Conservation (phyloP, 179 eudicot genomes). For the Amaranthus tricolor region DNA sequence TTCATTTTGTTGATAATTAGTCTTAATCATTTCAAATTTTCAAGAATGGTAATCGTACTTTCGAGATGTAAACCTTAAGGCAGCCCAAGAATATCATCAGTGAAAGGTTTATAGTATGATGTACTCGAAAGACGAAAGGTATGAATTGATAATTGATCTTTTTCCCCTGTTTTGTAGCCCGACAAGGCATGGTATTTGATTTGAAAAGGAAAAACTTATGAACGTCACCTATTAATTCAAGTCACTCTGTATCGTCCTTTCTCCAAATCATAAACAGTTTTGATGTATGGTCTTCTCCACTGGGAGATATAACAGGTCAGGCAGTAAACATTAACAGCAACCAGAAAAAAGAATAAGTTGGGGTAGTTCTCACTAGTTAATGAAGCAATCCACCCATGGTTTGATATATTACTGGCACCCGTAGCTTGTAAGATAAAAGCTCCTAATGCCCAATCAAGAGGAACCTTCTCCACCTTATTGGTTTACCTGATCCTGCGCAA, state of each 20-base stretch:
- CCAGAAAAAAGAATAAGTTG: slow-evolving; percentile 32
- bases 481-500: slow-evolving; percentile 61
- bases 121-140: background rate
- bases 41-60: background rate
- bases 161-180: slow-evolving; percentile 9
- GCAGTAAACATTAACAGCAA: slow-evolving; percentile 38
- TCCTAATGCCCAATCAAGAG: slow-evolving; percentile 94
- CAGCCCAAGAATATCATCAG: background rate
- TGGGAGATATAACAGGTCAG: slow-evolving; percentile 56
- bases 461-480: slow-evolving; percentile 61
- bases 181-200: background rate
- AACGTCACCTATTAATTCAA: slow-evolving; percentile 50
- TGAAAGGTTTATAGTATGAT: too few species aligned
- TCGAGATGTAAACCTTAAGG: background rate
- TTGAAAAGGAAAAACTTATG: slow-evolving; percentile 17
- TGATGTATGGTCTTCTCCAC: slow-evolving; percentile 76
- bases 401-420: slow-evolving; percentile 22
- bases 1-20: too few species aligned
- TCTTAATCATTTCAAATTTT: too few species aligned
- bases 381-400: slow-evolving; percentile 40
- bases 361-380: slow-evolving; percentile 30
- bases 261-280: slow-evolving; percentile 90
- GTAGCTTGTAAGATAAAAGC: slow-evolving; percentile 77
- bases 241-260: slow-evolving; percentile 91
- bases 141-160: slow-evolving; percentile 2